Base-by-base conservation (phyloP, 2,329 filamentous ascomycete genomes). In the Penicillium oxalicum region DNA sequence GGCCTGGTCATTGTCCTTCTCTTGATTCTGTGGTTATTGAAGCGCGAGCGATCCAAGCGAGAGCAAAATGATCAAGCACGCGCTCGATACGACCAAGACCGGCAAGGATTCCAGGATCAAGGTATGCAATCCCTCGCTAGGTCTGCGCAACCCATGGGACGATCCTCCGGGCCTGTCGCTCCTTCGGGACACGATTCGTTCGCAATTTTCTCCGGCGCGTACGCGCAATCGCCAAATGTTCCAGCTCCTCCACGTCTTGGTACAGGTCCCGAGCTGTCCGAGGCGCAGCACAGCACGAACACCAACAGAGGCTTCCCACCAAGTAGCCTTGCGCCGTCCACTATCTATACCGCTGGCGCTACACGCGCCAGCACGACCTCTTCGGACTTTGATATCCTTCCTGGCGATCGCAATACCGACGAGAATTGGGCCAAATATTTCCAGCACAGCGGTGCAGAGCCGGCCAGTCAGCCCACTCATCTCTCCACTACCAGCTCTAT, bases 1-100 rank as follows among this genome's bases (percentile, higher is more conserved):
- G 89, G 87, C 13, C 73, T 89, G 45, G 82, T 86, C 18, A 70
- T 82, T 0, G 64, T 95, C 5, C 73, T 94, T n/a, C 76, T 87
- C 26, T 66, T 87, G 1, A 64, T 89, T n/a, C 76, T 96, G 18
- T 73, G 93, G 44, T 74, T 86, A 27, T 70, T 90, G 7, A 52
- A 52, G 37, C 55, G 58, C 11, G 44, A 50, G 25, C 77, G 79
- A 57, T 82, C 79, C 64, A 77, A 78, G 58, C 78, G 74, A 42
- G 50, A 59, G 38, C 53, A 53, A 47, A 70, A 74, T 46, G 63
- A 69, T 35, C 77, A 79, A 50, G 70, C 68, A 12, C 74, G 73
- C 68, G 56, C 68, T 66, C 50, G 78, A 70, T 56, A 72, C 52
- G 70, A 81, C 57, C 83, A 84, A 67, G 87, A 85, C 45, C 66